phyloP scores from a whole-genome alignment of 495 filamentous ascomycete species.

The Xylaria palmicola region DNA sequence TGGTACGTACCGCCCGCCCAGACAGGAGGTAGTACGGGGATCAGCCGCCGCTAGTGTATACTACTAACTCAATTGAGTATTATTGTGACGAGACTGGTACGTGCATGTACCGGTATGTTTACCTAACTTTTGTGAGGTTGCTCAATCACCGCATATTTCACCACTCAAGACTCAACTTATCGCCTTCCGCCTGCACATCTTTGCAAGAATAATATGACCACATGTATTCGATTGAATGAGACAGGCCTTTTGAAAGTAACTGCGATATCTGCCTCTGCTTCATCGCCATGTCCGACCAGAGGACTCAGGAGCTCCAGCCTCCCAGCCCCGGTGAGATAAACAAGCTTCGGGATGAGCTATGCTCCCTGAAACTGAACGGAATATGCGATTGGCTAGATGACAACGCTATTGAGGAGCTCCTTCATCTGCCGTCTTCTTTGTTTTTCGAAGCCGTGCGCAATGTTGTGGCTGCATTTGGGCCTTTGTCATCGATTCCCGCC shows the following conservation, averaged over 20 bases:
- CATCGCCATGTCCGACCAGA: not conserved
- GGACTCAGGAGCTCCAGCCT: not conserved
- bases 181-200: not conserved
- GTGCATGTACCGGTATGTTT: not conserved
- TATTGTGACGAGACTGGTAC: too few relatives aligned
- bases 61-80: too few relatives aligned
- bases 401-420: not conserved
- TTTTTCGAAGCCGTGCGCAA: not conserved
- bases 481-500: constrained; percentile 5
- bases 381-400: not conserved
- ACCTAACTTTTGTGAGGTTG: not conserved
- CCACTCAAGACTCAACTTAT: not conserved
- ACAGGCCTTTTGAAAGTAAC: not conserved
- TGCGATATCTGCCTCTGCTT: not conserved
- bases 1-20: too few relatives aligned
- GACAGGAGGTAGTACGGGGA: too few relatives aligned
- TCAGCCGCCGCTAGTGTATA: too few relatives aligned
- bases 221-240: too few relatives aligned
- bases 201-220: not conserved
- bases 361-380: not conserved
- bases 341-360: constrained; percentile 6
- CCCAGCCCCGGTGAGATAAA: not conserved
- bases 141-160: not conserved
- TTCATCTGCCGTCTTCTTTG: not conserved
- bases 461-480: not conserved